Base-by-base conservation (phyloP, 2,329 filamentous ascomycete genomes). In the Claviceps quebecensis region DNA sequence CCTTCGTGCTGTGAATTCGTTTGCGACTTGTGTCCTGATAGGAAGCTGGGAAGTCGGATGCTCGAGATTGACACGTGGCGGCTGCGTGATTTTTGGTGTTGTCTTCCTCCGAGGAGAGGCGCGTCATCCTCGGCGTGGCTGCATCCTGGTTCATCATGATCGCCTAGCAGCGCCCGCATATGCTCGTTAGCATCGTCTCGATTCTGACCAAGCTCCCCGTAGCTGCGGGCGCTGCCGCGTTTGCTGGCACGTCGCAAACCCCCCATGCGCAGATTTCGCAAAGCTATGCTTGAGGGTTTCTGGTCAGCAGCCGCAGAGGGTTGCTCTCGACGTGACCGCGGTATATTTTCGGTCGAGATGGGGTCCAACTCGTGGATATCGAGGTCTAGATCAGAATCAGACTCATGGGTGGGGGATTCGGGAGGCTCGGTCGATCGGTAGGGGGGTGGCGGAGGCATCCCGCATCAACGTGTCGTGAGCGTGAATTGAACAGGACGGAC, bases 361-460 rank as follows among this genome's bases (percentile, higher is more conserved):
- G 86, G 85, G 63, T 90, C 86, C 58, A 93, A 81, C 72, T 91
- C 87, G 61, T 87, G 77, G 58, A 93, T 76, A 60, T 90, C 84
- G 61, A 93, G 78, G 64, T 91, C 85, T 55, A 69, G 67, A 52
- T 83, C 71, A 48, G 83, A 87, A 65, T 90, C 86, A 63, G 83
- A 86, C 63, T 89, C 84, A 68, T 81, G 73, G 60, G 72, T 68
- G 54, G 76, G 75, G 54, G 77, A 80, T 68, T 84, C 80, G 67
- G 81, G 81, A 62, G 78, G 76, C 65, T 83, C 76, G 62, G 77
- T 70, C 59, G 70, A 67, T 62, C 70, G 72, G 64, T 74, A 72
- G 37, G 71, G 65, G 52, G 69, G 69, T 71, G 72, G 68, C 62
- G 73, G 66, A 75, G 77, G 74, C 78, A 81, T 79, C 66, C 74